Conservation (phyloP, 768 basidiomycete species). For the Galerina sulciceps region DNA sequence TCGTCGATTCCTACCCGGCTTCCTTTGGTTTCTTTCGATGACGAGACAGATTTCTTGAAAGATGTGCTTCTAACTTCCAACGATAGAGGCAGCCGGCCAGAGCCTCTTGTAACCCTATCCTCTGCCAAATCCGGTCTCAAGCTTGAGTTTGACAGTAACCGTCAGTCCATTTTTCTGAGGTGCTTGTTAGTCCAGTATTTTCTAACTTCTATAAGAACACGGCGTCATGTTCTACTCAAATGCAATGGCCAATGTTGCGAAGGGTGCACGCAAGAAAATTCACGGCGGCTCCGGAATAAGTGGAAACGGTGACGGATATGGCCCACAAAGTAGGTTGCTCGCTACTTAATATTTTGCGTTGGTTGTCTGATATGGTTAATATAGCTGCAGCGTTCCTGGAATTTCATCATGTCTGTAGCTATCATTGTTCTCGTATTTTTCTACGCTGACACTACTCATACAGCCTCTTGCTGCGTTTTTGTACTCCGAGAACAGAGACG, state of each 20-base stretch:
- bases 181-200: not conserved
- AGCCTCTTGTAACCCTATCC: slow-evolving; percentile 55
- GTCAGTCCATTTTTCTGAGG: slow-evolving; percentile 43
- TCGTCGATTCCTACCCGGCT: slow-evolving; percentile 52
- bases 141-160: slow-evolving; percentile 70
- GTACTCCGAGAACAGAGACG: slow-evolving; percentile 55
- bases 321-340: slow-evolving; percentile 51
- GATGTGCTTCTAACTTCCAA: slow-evolving; percentile 41
- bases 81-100: slow-evolving; percentile 34
- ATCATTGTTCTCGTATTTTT: not conserved
- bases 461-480: slow-evolving; percentile 71
- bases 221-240: slow-evolving; percentile 81
- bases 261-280: slow-evolving; percentile 68
- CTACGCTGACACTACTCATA: not conserved
- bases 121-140: slow-evolving; percentile 63
- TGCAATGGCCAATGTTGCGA: slow-evolving; percentile 48
- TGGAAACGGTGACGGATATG: slow-evolving; percentile 62
- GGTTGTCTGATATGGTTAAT: not conserved
- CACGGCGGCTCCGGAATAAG: slow-evolving; percentile 72
- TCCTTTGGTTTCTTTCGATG: slow-evolving; percentile 42
- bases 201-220: slow-evolving; percentile 47
- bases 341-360: slow-evolving; percentile 2
- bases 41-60: slow-evolving; percentile 48
- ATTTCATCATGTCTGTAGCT: slow-evolving; percentile 59
- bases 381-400: slow-evolving; percentile 69